phyloP scores from a whole-genome alignment of 345 rosid species.

The Carallia brachiata region DNA sequence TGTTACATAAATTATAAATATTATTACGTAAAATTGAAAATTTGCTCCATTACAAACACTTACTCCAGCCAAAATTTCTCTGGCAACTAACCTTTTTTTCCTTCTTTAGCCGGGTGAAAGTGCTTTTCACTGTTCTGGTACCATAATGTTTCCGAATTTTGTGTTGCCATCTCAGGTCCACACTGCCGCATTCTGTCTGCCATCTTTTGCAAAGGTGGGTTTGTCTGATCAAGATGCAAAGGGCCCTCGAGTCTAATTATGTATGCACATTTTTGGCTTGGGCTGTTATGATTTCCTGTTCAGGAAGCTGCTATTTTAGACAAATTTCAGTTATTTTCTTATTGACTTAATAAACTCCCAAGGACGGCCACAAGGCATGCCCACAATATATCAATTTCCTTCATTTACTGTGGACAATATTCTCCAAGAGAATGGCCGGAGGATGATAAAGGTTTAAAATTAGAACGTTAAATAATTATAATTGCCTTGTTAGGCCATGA shows the following conservation, averaged over 20 bases:
- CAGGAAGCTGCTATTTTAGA: neutral
- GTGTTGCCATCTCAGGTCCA: constrained; percentile 9
- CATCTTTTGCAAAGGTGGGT: constrained; percentile 11
- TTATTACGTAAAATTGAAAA: no score
- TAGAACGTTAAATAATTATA: no score
- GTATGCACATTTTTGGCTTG: neutral
- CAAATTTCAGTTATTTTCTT: neutral
- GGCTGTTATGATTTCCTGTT: neutral
- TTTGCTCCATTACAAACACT: no score
- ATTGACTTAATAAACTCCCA: neutral
- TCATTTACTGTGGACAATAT: no score
- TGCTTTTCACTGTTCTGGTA: neutral
- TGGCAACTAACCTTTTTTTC: no score
- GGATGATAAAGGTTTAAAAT: no score
- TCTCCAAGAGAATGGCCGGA: no score
- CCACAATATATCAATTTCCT: no score
- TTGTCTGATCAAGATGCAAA: neutral
- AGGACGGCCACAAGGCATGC: no score
- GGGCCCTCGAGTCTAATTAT: neutral
- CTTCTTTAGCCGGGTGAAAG: neutral
- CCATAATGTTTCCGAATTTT: neutral
- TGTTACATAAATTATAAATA: no score
- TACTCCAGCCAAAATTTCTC: no score
- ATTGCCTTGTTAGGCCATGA: no score
- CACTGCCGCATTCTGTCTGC: constrained; percentile 21